These are phyloP conservation scores for Oidiodendron maius DNA, from an alignment of 495 filamentous ascomycete genomes.

Conservation along the genomic window DNA sequence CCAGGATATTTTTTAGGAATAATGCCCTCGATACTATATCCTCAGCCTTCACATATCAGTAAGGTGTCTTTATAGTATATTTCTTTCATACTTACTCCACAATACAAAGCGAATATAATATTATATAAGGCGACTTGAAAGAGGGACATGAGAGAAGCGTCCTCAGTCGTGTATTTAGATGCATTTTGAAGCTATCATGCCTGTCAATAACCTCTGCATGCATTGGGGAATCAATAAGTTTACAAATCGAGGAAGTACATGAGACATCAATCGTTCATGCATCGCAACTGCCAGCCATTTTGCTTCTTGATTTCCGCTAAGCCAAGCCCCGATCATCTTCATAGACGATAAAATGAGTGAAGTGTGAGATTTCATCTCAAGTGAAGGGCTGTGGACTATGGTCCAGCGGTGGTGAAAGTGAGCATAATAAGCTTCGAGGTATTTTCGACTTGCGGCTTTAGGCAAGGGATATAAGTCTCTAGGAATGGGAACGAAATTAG, in stretches of 20 bases:
- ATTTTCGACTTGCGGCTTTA: constrained; percentile 1
- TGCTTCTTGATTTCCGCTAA: constrained; percentile 9
- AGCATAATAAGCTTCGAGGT: constrained; percentile 8
- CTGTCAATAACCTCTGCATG: too few relatives aligned
- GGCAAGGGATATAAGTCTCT: not conserved
- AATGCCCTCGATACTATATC: constrained; percentile 4
- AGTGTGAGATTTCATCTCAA: not conserved
- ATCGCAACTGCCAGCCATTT: constrained; percentile 7
- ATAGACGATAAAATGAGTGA: constrained; percentile 5
- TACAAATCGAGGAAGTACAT: constrained; percentile 8
- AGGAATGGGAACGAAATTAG: not conserved
- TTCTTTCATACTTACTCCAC: constrained; percentile 10
- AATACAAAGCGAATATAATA: constrained; percentile 18
- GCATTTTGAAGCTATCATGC: constrained; percentile 5
- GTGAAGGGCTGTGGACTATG: constrained; percentile 14
- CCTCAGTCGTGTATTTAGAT: constrained; percentile 9
- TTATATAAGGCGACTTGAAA: constrained; percentile 14
- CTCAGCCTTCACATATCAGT: constrained; percentile 4
- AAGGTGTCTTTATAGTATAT: not conserved
- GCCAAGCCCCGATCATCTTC: constrained; percentile 21
- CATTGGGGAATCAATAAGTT: not conserved
- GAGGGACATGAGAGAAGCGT: constrained; percentile 1
- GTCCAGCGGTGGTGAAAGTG: constrained; percentile 20
- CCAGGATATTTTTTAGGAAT: constrained; percentile 11
- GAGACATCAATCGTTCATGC: constrained; percentile 5